phyloP scores from a whole-genome alignment of 352 stramenopile genomes.

The Phytophthora sansomeana region DNA sequence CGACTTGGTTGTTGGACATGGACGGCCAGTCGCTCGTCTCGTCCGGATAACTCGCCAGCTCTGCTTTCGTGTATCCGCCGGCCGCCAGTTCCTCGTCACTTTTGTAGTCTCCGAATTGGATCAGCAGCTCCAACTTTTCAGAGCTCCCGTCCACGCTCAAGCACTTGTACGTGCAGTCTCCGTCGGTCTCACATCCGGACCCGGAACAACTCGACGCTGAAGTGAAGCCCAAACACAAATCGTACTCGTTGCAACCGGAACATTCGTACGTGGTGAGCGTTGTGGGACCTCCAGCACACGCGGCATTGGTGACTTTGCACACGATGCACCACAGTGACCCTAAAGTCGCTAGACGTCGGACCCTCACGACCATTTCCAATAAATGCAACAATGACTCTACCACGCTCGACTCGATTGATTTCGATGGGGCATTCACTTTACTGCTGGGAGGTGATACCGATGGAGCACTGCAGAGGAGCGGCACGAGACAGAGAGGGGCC shows the following conservation, averaged over 20 bases:
- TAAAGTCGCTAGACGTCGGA: background rate
- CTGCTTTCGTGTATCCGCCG: slow-evolving; percentile 18
- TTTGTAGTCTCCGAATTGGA: slow-evolving; percentile 38
- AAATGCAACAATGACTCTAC: background rate
- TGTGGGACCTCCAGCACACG: slow-evolving; percentile 21
- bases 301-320: background rate
- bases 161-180: slow-evolving; percentile 38
- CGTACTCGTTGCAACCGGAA: slow-evolving; percentile 29
- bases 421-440: slow-evolving; percentile 18
- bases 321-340: background rate
- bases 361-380: slow-evolving; percentile 1
- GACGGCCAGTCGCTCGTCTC: slow-evolving; percentile 36
- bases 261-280: slow-evolving; percentile 34
- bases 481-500: slow-evolving; percentile 20
- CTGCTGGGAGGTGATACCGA: background rate
- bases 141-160: slow-evolving; percentile 27
- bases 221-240: slow-evolving; percentile 36
- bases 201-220: slow-evolving; percentile 30
- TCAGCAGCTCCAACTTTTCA: slow-evolving; percentile 25
- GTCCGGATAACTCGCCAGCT: slow-evolving; percentile 21
- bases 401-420: background rate
- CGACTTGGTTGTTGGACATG: slow-evolving; percentile 38
- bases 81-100: slow-evolving; percentile 37
- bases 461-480: slow-evolving; percentile 8
- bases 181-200: slow-evolving; percentile 28